Conservation (phyloP, 2,329 filamentous ascomycete genomes). For the Aciculosporium take region DNA sequence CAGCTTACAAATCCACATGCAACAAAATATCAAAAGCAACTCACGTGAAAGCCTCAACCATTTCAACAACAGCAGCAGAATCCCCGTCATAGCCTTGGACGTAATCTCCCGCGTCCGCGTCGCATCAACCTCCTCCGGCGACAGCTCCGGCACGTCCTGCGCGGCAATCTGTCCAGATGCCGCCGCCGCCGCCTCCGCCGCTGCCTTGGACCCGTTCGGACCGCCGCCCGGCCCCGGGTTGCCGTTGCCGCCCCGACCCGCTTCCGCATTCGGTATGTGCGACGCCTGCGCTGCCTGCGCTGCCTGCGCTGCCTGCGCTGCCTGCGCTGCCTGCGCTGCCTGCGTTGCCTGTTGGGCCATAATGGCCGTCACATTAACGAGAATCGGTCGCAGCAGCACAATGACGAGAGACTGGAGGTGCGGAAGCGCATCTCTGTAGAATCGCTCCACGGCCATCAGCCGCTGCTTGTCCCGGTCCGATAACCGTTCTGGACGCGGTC, state of each 20-base stretch:
- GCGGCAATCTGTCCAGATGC: conserved; percentile 17
- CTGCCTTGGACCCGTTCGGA: conserved; percentile 16
- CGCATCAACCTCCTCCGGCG: conserved; percentile 67
- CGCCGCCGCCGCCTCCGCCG: conserved; percentile 20
- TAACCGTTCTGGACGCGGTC: conserved; percentile 33
- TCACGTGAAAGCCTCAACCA: conserved; percentile 92
- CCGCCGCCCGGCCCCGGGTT: conserved; percentile 28
- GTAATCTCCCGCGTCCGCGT: conserved; percentile 74
- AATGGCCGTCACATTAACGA: conserved; percentile 78
- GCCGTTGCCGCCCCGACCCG: conserved; percentile 20
- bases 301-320: too few species aligned
- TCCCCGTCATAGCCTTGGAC: conserved; percentile 81
- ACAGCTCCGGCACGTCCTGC: conserved; percentile 31
- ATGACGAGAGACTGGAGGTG: conserved; percentile 88
- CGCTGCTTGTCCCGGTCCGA: conserved; percentile 46
- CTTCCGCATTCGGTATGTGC: conserved; percentile 26
- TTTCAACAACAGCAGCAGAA: conserved; percentile 75
- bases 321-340: too few species aligned
- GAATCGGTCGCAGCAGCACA: conserved; percentile 75
- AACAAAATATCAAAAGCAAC: conserved; percentile 19
- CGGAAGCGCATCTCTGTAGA: conserved; percentile 68
- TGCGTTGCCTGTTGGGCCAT: conserved; percentile 45
- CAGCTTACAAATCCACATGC: too few species aligned
- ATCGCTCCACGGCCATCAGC: conserved; percentile 60
- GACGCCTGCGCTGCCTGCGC: too few species aligned